Evolutionary conservation across 2,329 filamentous ascomycete genomes (phyloP).

Genomic region (Blastomyces emzantsi): DNA sequence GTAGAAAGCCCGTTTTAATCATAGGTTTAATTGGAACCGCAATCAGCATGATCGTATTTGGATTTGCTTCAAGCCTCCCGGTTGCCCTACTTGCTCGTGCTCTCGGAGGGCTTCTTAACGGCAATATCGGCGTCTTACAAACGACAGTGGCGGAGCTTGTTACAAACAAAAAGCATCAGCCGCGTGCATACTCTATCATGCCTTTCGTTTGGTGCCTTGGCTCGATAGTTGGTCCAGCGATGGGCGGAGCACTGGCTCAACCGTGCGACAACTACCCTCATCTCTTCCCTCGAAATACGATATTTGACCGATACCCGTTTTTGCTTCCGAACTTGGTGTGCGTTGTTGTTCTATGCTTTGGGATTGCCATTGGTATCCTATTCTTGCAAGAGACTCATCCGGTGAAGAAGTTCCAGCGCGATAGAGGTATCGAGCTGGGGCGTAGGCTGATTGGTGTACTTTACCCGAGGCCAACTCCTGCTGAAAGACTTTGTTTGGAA

Average conservation of each 20-base stretch:
- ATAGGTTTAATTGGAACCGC: conserved; percentile 86
- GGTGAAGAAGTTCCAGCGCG: conserved; percentile 65
- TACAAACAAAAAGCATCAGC: conserved; percentile 86
- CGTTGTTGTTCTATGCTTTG: conserved; percentile 64
- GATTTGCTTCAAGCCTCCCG: conserved; percentile 73
- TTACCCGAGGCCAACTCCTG: background rate
- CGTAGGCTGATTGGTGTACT: conserved; percentile 50
- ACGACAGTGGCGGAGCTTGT: conserved; percentile 93
- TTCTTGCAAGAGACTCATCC: conserved; percentile 93
- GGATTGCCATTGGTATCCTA: conserved; percentile 67
- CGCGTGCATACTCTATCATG: conserved; percentile 94
- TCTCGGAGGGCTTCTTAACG: conserved; percentile 83
- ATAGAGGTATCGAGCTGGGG: conserved; percentile 68
- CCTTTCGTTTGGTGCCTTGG: conserved; percentile 97
- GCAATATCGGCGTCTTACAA: conserved; percentile 91
- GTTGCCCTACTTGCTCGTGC: conserved; percentile 81
- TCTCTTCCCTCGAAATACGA: conserved; percentile 60
- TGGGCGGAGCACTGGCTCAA: conserved; percentile 81
- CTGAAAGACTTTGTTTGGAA: conserved; percentile 53
- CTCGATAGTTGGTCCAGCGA: conserved; percentile 85
- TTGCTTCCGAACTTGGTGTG: conserved; percentile 89
- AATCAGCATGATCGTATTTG: conserved; percentile 85
- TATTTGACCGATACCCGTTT: conserved; percentile 84
- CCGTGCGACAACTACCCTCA: conserved; percentile 74
- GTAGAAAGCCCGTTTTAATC: conserved; percentile 84